Evolutionary conservation across 169 alveolate species (phyloP), one percentile per base, ranked within the genome.

Genomic region (Cryptosporidium canis): DNA sequence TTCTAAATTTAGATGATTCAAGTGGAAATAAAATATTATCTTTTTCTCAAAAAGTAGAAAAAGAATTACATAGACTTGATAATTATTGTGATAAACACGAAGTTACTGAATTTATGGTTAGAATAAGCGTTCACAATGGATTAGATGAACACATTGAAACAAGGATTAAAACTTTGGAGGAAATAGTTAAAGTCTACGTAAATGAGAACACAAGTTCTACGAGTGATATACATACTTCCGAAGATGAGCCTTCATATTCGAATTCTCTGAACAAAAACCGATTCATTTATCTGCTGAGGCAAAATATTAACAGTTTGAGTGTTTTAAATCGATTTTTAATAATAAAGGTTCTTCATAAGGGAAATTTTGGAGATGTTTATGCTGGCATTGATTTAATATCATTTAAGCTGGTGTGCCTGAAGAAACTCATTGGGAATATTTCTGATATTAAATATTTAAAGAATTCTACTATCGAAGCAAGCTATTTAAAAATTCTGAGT

Each of bases 311-410:
- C 41, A 61, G 43, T n/a, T 5, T 77, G 18, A 39, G 35, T 77
- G 12, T 77, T 7, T 24, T 14, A 18, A 77, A 55, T 63, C 41
- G 58, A 33, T 77, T 41, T 58, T 43, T 77, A 58, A 44, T 77
- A 5, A 8, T 77, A 7, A 55, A 77, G 11, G 7, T n/a, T 18
- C 21, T 77, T 0, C 48, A 39, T 41, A 12, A 24, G 0, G 87
- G 87, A 3, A 77, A 37, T 39, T 77, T 41, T 21, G 71, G 87
- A 12, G 33, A 55, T 12, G 33, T 55, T 58, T 77, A 77, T 24
- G 63, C 37, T 0, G 87, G 56, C 18, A 18, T 77, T 8, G 71
- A 77, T 31, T 24, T 77, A 2, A 1, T 77, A 58, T 21, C 47
- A 29, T 58, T 21, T 58, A 77, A 61, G 37, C 65, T 37, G 14